Conservation (phyloP, 176 grass and related monocot genomes). For the Ensete ventricosum region DNA sequence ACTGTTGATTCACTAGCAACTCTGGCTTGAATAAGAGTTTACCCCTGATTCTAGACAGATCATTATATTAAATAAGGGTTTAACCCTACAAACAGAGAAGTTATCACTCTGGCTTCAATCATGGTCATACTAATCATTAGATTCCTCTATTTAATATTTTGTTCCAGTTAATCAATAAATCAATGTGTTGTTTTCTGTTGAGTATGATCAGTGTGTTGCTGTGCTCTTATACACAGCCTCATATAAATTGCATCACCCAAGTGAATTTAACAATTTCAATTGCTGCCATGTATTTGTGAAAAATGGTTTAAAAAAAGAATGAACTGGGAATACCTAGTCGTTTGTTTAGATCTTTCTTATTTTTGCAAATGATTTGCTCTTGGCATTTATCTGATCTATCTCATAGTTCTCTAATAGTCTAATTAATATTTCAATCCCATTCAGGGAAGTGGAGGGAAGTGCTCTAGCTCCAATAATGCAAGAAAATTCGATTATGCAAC, state of each 20-base stretch:
- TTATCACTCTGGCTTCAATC: background rate
- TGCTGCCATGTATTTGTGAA: background rate
- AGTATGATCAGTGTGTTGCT: background rate
- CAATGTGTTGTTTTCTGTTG: background rate
- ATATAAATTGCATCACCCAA: background rate
- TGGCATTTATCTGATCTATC: no score
- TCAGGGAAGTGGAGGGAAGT: constrained; percentile 3
- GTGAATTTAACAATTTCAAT: background rate
- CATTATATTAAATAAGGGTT: background rate
- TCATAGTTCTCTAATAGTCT: background rate
- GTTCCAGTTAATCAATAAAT: no score
- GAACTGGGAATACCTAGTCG: background rate
- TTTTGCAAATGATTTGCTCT: background rate
- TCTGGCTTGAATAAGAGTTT: no score
- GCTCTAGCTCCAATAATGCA: background rate
- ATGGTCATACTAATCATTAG: background rate
- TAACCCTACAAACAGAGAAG: background rate
- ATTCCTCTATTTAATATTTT: background rate
- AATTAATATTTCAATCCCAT: background rate
- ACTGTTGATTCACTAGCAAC: background rate
- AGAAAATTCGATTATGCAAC: background rate
- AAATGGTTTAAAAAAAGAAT: background rate
- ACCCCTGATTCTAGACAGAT: no score
- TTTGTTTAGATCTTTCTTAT: background rate
- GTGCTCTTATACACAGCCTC: background rate